Evolutionary conservation across 805 yeast genomes (phyloP).

Genomic region (Metschnikowia hibisci): DNA sequence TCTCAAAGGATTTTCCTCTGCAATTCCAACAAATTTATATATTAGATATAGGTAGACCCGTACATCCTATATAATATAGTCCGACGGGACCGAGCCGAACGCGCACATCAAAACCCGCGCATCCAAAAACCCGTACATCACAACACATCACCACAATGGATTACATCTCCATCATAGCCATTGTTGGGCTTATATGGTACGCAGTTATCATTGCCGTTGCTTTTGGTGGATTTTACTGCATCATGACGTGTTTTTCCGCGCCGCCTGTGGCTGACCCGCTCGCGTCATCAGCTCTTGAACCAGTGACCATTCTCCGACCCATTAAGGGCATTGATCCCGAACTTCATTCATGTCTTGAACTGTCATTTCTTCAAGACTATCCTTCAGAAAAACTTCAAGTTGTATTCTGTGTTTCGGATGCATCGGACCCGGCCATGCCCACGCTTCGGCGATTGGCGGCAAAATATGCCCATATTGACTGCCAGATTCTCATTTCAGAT

Average conservation of each 20-base stretch:
- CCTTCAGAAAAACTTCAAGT: slow-evolving; percentile 60
- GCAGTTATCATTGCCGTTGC: slow-evolving; percentile 34
- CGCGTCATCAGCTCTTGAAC: slow-evolving; percentile 20
- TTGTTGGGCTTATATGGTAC: slow-evolving; percentile 36
- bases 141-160: neutral
- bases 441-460: slow-evolving; percentile 48
- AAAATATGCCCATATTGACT: slow-evolving; percentile 54
- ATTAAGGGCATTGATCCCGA: slow-evolving; percentile 82
- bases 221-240: slow-evolving; percentile 37
- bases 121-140: slow-evolving; percentile 1
- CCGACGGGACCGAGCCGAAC: no score
- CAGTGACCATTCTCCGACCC: slow-evolving; percentile 76
- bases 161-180: slow-evolving; percentile 11
- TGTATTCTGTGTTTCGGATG: slow-evolving; percentile 68
- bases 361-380: slow-evolving; percentile 66
- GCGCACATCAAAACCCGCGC: no score
- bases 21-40: no score
- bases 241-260: slow-evolving; percentile 27
- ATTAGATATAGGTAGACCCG: no score
- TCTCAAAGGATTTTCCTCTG: no score
- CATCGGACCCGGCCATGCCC: slow-evolving; percentile 60
- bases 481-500: slow-evolving; percentile 47
- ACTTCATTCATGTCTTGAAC: slow-evolving; percentile 60
- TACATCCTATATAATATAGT: no score
- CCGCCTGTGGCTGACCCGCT: slow-evolving; percentile 18